A percentile compares a stretch with the other conserved stretches of the same genome.
Conservation (phyloP, 306 rosid genomes). For the Carpinus fangiana region DNA sequence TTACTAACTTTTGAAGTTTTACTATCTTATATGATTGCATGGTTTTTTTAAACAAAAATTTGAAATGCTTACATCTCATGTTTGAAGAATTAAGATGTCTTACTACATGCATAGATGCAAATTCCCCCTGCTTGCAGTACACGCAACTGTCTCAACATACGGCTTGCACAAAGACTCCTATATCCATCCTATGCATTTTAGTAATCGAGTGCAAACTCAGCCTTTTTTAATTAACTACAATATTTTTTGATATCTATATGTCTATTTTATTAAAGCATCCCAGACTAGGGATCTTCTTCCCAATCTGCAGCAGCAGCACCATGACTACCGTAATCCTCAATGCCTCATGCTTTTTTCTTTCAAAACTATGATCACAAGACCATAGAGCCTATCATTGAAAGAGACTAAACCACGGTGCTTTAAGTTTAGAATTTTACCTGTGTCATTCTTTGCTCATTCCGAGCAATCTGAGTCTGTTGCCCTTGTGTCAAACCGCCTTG, state of each 20-base stretch:
- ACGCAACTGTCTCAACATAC: neutral
- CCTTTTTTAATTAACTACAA: too few relatives aligned
- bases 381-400: neutral
- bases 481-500: conserved; percentile 99
- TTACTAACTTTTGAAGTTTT: neutral
- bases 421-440: conserved; percentile 52
- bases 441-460: conserved; percentile 89
- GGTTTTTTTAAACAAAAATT: neutral
- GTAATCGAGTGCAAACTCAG: neutral
- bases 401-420: neutral
- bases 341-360: neutral
- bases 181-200: neutral
- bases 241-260: too few relatives aligned
- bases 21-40: neutral
- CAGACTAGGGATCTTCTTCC: too few relatives aligned
- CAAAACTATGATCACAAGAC: neutral
- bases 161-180: neutral
- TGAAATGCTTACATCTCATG: neutral
- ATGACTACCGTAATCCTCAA: neutral
- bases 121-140: neutral
- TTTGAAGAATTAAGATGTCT: neutral
- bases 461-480: conserved; percentile 94
- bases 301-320: too few relatives aligned
- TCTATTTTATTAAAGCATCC: too few relatives aligned
- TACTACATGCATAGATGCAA: neutral